Conservation (phyloP, 1,284 basidiomycete genomes). For the Polyporus tsugae region DNA sequence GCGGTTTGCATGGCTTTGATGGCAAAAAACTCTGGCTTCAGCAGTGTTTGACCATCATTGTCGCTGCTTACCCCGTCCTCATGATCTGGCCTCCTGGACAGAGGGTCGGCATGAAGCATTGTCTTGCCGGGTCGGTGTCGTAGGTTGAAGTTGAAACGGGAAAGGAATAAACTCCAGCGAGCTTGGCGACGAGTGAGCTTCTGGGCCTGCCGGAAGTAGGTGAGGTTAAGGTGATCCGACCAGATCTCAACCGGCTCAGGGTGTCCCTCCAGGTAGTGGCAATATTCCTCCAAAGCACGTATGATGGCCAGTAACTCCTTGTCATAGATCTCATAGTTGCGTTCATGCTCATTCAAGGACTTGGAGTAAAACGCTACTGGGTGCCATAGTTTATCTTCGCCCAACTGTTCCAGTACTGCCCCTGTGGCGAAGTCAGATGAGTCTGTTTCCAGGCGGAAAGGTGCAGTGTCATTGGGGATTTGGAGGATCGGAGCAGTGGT, state of each 20-base stretch:
- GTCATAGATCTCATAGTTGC: slow-evolving; percentile 49
- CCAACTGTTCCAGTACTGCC: slow-evolving; percentile 19
- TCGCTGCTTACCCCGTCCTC: not conserved
- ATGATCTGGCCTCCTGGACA: slow-evolving; percentile 50
- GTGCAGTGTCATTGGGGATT: not conserved
- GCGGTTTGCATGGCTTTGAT: too few relatives aligned
- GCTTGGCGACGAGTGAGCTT: slow-evolving; percentile 49
- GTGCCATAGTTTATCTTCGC: slow-evolving; percentile 20
- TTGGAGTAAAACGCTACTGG: slow-evolving; percentile 23
- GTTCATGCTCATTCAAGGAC: slow-evolving; percentile 11
- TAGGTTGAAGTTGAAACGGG: slow-evolving; percentile 47
- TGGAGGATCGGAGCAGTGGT: not conserved
- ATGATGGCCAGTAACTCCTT: slow-evolving; percentile 49
- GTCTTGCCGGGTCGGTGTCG: slow-evolving; percentile 47
- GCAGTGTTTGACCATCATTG: too few relatives aligned
- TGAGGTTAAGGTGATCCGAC: slow-evolving; percentile 55
- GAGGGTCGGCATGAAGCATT: slow-evolving; percentile 45
- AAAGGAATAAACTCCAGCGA: slow-evolving; percentile 48
- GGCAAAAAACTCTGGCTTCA: too few relatives aligned
- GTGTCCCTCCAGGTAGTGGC: slow-evolving; percentile 42
- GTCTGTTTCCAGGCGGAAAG: not conserved
- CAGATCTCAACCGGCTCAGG: slow-evolving; percentile 25
- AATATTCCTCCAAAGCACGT: slow-evolving; percentile 41
- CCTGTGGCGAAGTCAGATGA: slow-evolving; percentile 23
- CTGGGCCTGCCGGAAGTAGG: slow-evolving; percentile 45